Conservation (phyloP, 139 green algal genomes). For the Eudorina sp. region DNA sequence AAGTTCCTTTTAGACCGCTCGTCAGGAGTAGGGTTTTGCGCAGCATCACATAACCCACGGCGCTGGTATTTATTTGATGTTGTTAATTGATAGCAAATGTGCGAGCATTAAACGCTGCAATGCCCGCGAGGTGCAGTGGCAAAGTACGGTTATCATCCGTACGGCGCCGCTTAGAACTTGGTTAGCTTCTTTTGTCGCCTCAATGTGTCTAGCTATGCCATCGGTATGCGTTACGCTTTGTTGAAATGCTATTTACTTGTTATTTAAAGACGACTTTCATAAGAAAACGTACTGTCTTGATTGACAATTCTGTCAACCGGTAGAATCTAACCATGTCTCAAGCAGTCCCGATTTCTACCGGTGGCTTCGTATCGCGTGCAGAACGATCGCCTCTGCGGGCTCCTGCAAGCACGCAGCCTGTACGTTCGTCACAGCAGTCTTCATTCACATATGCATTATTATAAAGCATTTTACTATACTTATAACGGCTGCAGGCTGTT, state of each 20-base stretch:
- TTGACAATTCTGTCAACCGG: background rate
- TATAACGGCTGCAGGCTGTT: conserved; percentile 23
- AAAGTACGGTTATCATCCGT: too few relatives aligned
- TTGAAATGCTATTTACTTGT: background rate
- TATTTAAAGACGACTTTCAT: background rate
- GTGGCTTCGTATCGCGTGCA: conserved; percentile 23
- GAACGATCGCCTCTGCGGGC: background rate
- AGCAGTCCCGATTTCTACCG: background rate
- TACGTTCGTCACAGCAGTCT: background rate
- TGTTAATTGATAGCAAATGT: too few relatives aligned
- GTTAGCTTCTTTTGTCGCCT: too few relatives aligned
- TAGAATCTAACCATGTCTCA: conserved; percentile 30
- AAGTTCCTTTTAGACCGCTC: too few relatives aligned
- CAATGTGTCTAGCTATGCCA: too few relatives aligned
- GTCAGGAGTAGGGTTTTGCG: too few relatives aligned
- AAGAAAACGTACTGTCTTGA: too few relatives aligned
- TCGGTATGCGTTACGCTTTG: background rate
- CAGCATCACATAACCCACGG: too few relatives aligned
- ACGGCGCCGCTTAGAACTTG: too few relatives aligned
- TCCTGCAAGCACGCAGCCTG: background rate
- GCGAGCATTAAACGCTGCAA: too few relatives aligned
- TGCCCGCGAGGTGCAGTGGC: too few relatives aligned
- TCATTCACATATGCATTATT: background rate
- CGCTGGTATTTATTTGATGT: too few relatives aligned
- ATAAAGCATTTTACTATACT: background rate